Conservation (phyloP, 73 alveolate species). For the Paramecium bursaria region DNA sequence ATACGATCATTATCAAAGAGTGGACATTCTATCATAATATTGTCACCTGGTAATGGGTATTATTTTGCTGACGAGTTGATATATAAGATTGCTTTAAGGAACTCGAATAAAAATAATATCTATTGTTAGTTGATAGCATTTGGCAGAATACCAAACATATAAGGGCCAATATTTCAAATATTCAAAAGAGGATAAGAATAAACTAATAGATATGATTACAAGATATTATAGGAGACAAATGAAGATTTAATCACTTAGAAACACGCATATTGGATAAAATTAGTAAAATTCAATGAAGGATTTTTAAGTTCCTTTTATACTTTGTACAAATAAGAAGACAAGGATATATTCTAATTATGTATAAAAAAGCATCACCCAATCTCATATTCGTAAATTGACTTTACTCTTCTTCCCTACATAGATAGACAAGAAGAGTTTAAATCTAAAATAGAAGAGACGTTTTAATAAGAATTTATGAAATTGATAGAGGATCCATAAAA, state of each 20-base stretch:
- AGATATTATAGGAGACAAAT: background rate
- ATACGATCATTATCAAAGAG: background rate
- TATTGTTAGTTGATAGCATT: background rate
- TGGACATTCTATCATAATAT: slow-evolving; percentile 3
- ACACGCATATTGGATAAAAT: slow-evolving; percentile 47
- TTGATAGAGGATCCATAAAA: no score
- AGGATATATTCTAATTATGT: slow-evolving; percentile 6
- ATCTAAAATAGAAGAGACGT: background rate
- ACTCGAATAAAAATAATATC: background rate
- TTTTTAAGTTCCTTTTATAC: slow-evolving; percentile 8
- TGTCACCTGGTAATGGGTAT: slow-evolving; percentile 38
- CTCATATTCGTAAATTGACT: slow-evolving; percentile 14
- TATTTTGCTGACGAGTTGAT: slow-evolving; percentile 6
- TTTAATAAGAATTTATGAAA: no score
- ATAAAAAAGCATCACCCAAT: background rate
- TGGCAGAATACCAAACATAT: slow-evolving; percentile 34
- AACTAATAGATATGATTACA: background rate
- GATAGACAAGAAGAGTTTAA: background rate
- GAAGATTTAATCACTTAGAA: background rate
- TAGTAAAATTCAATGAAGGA: slow-evolving; percentile 33
- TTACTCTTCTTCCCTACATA: background rate
- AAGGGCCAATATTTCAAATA: slow-evolving; percentile 14
- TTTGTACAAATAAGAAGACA: background rate
- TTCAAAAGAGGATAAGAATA: background rate
- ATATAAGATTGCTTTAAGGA: slow-evolving; percentile 17